These are phyloP conservation scores for Myriosclerotinia duriaeana DNA, from an alignment of 2,329 filamentous ascomycete species.

Conservation along the genomic window DNA sequence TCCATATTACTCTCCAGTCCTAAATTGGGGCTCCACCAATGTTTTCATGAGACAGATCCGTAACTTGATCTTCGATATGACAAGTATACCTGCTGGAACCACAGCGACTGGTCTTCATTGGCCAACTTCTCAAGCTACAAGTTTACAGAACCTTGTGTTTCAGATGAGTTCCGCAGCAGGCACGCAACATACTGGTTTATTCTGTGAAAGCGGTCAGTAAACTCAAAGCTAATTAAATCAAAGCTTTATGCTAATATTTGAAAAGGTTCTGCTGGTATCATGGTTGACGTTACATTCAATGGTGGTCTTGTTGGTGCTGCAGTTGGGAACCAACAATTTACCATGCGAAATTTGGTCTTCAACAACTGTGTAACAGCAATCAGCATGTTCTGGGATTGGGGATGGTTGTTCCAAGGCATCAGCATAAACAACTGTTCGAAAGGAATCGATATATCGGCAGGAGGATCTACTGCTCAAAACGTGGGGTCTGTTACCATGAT, in stretches of 20 bases:
- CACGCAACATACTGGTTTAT: constrained; percentile 57
- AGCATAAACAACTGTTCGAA: constrained; percentile 53
- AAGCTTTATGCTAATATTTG: neutral
- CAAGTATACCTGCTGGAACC: constrained; percentile 34
- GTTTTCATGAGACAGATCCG: constrained; percentile 65
- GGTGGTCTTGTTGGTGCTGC: constrained; percentile 60
- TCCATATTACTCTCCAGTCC: constrained; percentile 66
- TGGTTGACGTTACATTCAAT: constrained; percentile 59
- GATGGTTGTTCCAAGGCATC: constrained; percentile 54
- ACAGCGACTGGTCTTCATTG: constrained; percentile 50
- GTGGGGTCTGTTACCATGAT: constrained; percentile 59
- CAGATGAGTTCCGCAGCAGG: constrained; percentile 50
- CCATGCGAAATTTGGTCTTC: constrained; percentile 52
- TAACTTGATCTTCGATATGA: constrained; percentile 63
- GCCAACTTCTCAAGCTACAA: constrained; percentile 57
- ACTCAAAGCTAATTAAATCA: constrained; percentile 41
- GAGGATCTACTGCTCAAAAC: constrained; percentile 45
- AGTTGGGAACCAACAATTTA: constrained; percentile 65
- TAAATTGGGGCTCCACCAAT: constrained; percentile 74
- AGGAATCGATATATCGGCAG: constrained; percentile 52
- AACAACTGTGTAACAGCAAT: constrained; percentile 53
- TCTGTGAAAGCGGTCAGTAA: constrained; percentile 52
- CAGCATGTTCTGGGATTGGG: constrained; percentile 60
- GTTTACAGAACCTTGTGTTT: constrained; percentile 62
- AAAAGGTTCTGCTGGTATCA: constrained; percentile 55